Percentiles rank a stretch among this genome's conserved stretches.
Conservation (phyloP, 805 yeast genomes). For the Sugiyamaella lignohabitans region DNA sequence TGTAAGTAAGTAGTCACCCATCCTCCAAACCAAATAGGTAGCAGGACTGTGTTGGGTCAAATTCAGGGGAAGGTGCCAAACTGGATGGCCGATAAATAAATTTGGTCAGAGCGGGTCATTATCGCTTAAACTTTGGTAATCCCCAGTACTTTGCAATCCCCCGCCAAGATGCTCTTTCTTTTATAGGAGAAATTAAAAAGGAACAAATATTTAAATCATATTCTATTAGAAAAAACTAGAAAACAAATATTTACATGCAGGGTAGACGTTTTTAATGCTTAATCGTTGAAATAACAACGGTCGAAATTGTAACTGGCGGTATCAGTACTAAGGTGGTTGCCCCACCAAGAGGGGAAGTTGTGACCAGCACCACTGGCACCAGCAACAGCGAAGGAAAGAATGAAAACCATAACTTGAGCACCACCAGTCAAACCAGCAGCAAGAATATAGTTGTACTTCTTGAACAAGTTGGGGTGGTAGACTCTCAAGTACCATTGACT, state of each 20-base stretch:
- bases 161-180: no score
- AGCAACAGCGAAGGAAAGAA: slow-evolving; percentile 31
- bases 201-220: no score
- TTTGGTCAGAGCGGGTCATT: no score
- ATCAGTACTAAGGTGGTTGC: slow-evolving; percentile 16
- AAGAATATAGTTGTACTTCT: slow-evolving; percentile 45
- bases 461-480: slow-evolving; percentile 45
- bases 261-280: not conserved
- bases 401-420: slow-evolving; percentile 33
- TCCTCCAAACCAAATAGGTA: no score
- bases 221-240: no score
- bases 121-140: no score
- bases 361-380: slow-evolving; percentile 31
- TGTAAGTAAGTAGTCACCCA: no score
- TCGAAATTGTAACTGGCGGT: slow-evolving; percentile 9
- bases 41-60: no score
- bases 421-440: slow-evolving; percentile 47
- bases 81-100: no score
- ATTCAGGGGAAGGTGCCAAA: no score
- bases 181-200: no score
- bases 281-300: slow-evolving; percentile 13
- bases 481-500: slow-evolving; percentile 43
- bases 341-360: slow-evolving; percentile 34
- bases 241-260: not conserved
- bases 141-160: no score